Percentiles rank a stretch among this genome's conserved stretches.
Conservation (phyloP, 495 filamentous ascomycete genomes). For the Penicillium ucsense region DNA sequence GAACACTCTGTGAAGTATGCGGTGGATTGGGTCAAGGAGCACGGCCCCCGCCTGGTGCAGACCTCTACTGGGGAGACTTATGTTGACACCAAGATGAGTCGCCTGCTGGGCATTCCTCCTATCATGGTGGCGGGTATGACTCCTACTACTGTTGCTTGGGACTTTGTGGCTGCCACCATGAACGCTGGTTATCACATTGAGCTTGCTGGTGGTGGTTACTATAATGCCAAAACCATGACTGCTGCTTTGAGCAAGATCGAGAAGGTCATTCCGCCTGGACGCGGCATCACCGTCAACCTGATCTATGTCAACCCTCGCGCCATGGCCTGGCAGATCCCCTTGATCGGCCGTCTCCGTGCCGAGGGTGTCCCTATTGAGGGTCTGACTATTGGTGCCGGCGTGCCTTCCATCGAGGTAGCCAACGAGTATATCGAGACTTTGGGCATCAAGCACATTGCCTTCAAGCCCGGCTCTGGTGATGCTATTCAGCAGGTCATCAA, state of each 20-base stretch:
- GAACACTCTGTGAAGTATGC: conserved; percentile 91
- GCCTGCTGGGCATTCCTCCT: conserved; percentile 77
- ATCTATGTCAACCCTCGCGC: conserved; percentile 96
- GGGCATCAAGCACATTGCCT: conserved; percentile 38
- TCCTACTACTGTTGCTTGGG: conserved; percentile 85
- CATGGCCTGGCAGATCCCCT: conserved; percentile 95
- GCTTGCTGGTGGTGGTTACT: conserved; percentile 86
- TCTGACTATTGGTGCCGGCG: conserved; percentile 47
- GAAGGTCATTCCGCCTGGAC: conserved; percentile 74
- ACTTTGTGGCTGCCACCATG: conserved; percentile 93
- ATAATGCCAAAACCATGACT: conserved; percentile 82
- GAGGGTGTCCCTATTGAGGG: conserved; percentile 92
- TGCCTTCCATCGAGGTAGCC: conserved; percentile 40
- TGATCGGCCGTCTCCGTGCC: conserved; percentile 72
- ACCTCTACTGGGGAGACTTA: conserved; percentile 79
- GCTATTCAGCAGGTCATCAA: conserved; percentile 39
- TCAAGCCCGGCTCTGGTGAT: conserved; percentile 39
- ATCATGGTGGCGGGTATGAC: conserved; percentile 97
- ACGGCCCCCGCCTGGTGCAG: conserved; percentile 78
- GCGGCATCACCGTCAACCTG: conserved; percentile 86
- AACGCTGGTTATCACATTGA: conserved; percentile 93
- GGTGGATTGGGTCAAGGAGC: conserved; percentile 96
- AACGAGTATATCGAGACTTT: conserved; percentile 37
- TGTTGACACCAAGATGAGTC: conserved; percentile 97
- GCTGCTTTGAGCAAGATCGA: conserved; percentile 86